These are phyloP conservation scores for Clathrus columnatus DNA, from an alignment of 768 basidiomycete genomes.

Conservation along the genomic window DNA sequence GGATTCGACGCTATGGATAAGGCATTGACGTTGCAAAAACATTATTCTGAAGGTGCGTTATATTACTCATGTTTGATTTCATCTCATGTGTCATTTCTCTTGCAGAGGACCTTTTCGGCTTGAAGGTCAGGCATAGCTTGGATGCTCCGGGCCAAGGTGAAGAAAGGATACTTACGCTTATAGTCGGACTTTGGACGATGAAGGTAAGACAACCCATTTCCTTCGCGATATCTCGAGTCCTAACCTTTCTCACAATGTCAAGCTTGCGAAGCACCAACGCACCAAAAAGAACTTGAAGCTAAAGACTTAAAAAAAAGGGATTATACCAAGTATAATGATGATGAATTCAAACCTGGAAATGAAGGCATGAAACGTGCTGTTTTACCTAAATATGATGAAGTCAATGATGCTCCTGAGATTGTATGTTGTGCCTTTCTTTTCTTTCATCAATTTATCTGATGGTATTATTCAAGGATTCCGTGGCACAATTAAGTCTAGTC, in stretches of 20 bases:
- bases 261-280: constrained; percentile 84
- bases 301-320: constrained; percentile 82
- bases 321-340: constrained; percentile 95
- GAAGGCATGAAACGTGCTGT: constrained; percentile 77
- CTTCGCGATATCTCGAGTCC: too few species aligned
- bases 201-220: constrained; percentile 46
- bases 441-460: constrained; percentile 10
- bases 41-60: constrained; percentile 78
- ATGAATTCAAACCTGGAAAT: constrained; percentile 72
- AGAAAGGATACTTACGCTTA: constrained; percentile 90
- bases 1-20: constrained; percentile 84
- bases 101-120: constrained; percentile 79
- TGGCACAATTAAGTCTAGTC: constrained; percentile 32
- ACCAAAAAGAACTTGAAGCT: constrained; percentile 70
- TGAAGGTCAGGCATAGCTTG: constrained; percentile 95
- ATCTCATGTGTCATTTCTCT: constrained; percentile 2
- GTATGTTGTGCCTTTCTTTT: constrained; percentile 33
- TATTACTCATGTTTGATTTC: background rate
- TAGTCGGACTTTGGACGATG: constrained; percentile 87
- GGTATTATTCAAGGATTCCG: constrained; percentile 60
- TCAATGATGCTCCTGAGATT: constrained; percentile 61
- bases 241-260: constrained; percentile 59
- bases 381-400: constrained; percentile 90
- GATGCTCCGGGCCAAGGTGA: constrained; percentile 89
- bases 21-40: constrained; percentile 54